Evolutionary conservation across 495 filamentous ascomycete genomes (phyloP), one percentile per base, ranked within the genome.

Genomic region (Stereocaulon alpinum): DNA sequence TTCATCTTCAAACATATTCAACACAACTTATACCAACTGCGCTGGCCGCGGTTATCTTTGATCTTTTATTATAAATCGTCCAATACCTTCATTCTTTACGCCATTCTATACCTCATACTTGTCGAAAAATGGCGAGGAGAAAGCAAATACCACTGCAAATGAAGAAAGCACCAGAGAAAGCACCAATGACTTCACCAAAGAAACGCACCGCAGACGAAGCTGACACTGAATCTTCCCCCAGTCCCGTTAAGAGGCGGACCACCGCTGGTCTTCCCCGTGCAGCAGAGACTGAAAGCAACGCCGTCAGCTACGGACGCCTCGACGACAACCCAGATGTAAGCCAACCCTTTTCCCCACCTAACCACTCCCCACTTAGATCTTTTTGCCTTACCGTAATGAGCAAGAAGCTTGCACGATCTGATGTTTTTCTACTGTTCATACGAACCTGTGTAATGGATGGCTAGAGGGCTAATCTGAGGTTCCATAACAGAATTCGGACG

Each of bases 401-500:
- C 24, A 24, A 24, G 24, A 11, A 54, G 17, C 2, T 32, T 14
- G n/a, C 37, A 40, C n/a, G 15, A 40, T 53, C 20, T 17, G 6
- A 45, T 37, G 29, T 17, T 40, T 17, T 18, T 27, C 55, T 40
- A 15, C 3, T 27, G n/a, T 50, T 15, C 0, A 47, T n/a, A 9
- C 4, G 50, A 32, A 20, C 15, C 37, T 29, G n/a, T 29, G 9
- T 62, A 20, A 20, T 15, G 24, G 49, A 29, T 50, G 32, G n/a
- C 32, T 45, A 37, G 11, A 53, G 52, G 42, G 51, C 59, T 63
- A 49, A 62, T 48, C 27, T 29, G 55, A 42, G 42, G 61, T 65
- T 56, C 74, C 12, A 37, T 12, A 83, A 74, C 81, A 86, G 64
- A 95, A 95, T 68, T 87, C 89, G 63, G 93, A 98, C 64, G 82